Conservation (phyloP, 805 yeast species). For the Saccharomyces kudriavzevii region DNA sequence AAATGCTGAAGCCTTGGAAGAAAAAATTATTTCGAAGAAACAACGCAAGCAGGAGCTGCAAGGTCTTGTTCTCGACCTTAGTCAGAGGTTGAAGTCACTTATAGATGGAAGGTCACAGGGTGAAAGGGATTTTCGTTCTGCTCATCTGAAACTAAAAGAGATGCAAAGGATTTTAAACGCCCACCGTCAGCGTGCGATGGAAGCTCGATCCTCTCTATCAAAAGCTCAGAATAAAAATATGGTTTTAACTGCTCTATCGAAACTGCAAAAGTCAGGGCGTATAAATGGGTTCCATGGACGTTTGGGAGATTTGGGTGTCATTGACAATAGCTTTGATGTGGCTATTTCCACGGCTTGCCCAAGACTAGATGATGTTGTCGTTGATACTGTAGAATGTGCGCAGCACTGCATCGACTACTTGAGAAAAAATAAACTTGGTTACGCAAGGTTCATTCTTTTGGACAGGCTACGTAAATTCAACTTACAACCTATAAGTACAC, state of each 20-base stretch:
- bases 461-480: slow-evolving; percentile 63
- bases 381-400: slow-evolving; percentile 66
- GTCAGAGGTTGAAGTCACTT: slow-evolving; percentile 42
- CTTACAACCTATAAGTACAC: slow-evolving; percentile 53
- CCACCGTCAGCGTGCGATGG: slow-evolving; percentile 55
- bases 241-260: slow-evolving; percentile 60
- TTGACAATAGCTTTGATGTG: slow-evolving; percentile 80
- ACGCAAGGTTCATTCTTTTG: slow-evolving; percentile 78
- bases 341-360: slow-evolving; percentile 95
- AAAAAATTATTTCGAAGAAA: slow-evolving; percentile 38
- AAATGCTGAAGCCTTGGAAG: slow-evolving; percentile 39
- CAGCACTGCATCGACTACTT: slow-evolving; percentile 74
- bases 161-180: slow-evolving; percentile 47
- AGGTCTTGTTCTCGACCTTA: slow-evolving; percentile 37
- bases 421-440: slow-evolving; percentile 75
- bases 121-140: slow-evolving; percentile 44
- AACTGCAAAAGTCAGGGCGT: slow-evolving; percentile 72
- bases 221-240: slow-evolving; percentile 59
- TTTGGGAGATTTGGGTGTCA: slow-evolving; percentile 85
- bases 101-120: slow-evolving; percentile 52
- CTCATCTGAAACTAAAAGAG: slow-evolving; percentile 40
- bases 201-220: slow-evolving; percentile 53
- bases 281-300: slow-evolving; percentile 82
- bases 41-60: slow-evolving; percentile 44
- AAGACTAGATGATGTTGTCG: slow-evolving; percentile 85